phyloP scores from a whole-genome alignment of 805 yeast genomes.

The Pichia heedii region DNA sequence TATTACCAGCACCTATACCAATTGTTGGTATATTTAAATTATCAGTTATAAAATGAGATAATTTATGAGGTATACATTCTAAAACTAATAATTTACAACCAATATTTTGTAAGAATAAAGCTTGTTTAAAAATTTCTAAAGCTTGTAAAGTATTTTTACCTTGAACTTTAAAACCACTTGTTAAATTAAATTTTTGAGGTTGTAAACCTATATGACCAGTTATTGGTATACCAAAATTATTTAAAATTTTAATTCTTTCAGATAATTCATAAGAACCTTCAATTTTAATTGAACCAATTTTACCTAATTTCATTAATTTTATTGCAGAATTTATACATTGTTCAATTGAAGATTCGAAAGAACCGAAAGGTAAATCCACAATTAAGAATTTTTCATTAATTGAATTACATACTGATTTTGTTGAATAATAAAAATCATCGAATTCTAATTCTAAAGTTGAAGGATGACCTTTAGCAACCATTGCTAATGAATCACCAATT shows the following conservation, averaged over 20 bases:
- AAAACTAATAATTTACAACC: slow-evolving; percentile 72
- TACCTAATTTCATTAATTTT: slow-evolving; percentile 44
- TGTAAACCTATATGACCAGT: slow-evolving; percentile 89
- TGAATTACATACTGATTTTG: slow-evolving; percentile 70
- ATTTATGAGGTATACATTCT: slow-evolving; percentile 76
- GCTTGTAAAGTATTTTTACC: slow-evolving; percentile 57
- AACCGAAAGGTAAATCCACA: slow-evolving; percentile 86
- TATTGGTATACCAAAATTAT: slow-evolving; percentile 73
- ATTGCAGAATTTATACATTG: slow-evolving; percentile 57
- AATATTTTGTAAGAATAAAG: slow-evolving; percentile 56
- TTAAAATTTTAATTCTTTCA: slow-evolving; percentile 46
- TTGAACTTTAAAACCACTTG: slow-evolving; percentile 87
- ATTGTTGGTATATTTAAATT: slow-evolving; percentile 67
- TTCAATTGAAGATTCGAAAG: slow-evolving; percentile 56
- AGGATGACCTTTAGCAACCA: slow-evolving; percentile 78
- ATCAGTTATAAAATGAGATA: slow-evolving; percentile 58
- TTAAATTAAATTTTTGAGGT: slow-evolving; percentile 72
- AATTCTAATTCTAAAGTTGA: slow-evolving; percentile 68
- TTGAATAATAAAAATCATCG: slow-evolving; percentile 73
- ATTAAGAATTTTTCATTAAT: slow-evolving; percentile 54
- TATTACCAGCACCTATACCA: slow-evolving; percentile 92
- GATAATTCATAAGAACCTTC: slow-evolving; percentile 69
- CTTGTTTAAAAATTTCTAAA: slow-evolving; percentile 50
- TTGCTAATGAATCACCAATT: slow-evolving; percentile 89
- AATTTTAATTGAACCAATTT: slow-evolving; percentile 67